Base-by-base conservation (phyloP, 164 flowering plant genomes). In the Stephania japonica region DNA sequence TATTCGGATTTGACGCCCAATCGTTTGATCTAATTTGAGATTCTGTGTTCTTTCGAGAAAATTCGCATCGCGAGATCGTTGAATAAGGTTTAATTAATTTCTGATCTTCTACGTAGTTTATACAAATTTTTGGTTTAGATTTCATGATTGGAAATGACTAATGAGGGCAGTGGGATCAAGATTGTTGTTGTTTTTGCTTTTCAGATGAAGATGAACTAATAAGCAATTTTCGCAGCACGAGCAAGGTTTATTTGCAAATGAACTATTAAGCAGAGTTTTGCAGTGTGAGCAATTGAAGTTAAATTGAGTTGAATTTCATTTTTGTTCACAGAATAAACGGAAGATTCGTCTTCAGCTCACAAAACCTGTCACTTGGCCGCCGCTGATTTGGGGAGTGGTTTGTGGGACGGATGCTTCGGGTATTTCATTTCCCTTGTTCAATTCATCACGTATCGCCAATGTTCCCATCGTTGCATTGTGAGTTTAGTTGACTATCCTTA, bases 321-420 rank as follows among this genome's bases (percentile, higher is more conserved):
- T 5, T 50, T 18, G 27, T 70, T 25, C 83, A 69, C 86, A 91
- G 99, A 82, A 92, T 78, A 92, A 80, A 78, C 92, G 98, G 99
- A 95, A 93, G 83, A 90, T 95, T 65, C 94, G 98, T 42, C 92
- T 93, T 82, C 99, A 95, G 80, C 90, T 95, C 24, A 91, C 88
- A 12, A 95, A 95, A 76, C 99, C 98, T 53, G 97, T 95, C 69
- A 93, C 99, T 72, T 95, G 99, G 99, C 97, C 99, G 78, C 99
- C 99, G 43, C 81, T 95, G 77, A 82, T 93, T 11, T 95, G 96
- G 93, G 99, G 99, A 82, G 94, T 95, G 72, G 94, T 91, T 72
- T 93, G 97, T 82, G 98, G 99, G 70, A 98, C 97, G 79, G 98
- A 97, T 78, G 99, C 99, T 77, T 95, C 99, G 63, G 99, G 99